Evolutionary conservation across 495 filamentous ascomycete species (phyloP), one percentile per base, ranked within the genome.

Genomic region (Talaromyces borbonicus): DNA sequence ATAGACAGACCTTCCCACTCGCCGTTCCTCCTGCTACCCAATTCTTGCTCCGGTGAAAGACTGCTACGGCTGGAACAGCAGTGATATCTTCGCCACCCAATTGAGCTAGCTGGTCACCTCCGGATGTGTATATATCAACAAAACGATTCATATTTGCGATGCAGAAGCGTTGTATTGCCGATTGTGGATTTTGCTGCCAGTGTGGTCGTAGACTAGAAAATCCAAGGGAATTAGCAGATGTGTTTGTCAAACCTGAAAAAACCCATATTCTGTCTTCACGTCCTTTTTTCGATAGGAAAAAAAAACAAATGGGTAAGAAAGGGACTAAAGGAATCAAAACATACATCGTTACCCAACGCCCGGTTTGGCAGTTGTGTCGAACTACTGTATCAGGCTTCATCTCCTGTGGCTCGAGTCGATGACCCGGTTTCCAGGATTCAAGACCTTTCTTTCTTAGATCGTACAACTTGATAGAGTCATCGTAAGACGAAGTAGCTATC

Each of bases 71-170:
- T 15, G 92, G 92, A 7, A 98, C 93, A 16, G 92, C 90, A 9
- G 85, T 94, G 49, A 97, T 93, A 2, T 85, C 85, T 3, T 90
- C 84, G 5, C 87, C 85, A 2, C 81, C 85, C 5, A 98, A 69
- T 66, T 97, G 90, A 3, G 87, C 93, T 26, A 98, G 69, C 61
- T 96, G 90, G 56, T 92, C 81, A 2, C 92, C 92, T 25, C 78
- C 69, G 8, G 73, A 66, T 9, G 80, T 81, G 61, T 83, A 97
- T 5, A 98, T 76, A 59, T 98, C 92, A 2, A 97, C 85, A 51
- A 95, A 96, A 15, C 92, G 80, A 58, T 95, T 95, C 92, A 97
- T 97, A 57, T 95, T 97, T 1, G 86, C 93, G 48, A 98, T 90
- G 35, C 80, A 88, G 62, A 97, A 87, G 38, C 86, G 84, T 45